Evolutionary conservation across 495 filamentous ascomycete species (phyloP), one percentile per base, ranked within the genome.

Genomic region (Podospora bellae-mahoneyi): DNA sequence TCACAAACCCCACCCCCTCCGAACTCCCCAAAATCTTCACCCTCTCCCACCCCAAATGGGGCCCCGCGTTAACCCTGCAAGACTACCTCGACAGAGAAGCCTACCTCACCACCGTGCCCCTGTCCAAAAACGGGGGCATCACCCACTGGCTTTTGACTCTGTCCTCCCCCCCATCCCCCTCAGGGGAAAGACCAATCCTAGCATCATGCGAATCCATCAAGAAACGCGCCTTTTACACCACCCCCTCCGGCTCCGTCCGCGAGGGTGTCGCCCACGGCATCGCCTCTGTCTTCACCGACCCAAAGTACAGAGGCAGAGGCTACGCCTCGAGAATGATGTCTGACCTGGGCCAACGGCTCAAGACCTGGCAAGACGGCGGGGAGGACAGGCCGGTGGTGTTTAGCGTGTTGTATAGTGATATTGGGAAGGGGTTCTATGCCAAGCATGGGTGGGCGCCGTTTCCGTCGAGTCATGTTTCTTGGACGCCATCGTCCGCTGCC

Each of bases 381-480:
- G 26, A 77, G 56, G 9, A 13, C 2, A 13, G 77, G 23, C 0
- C 5, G 7, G 10, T 78, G 16, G 67, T 87, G 20, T 93, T 91
- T 74, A 90, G 89, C 9, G 86, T 94, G 27, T 78, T 99, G 39
- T 99, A 90, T 78, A 97, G 94, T 10, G 95, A 99, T 77, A 97
- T 99, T 72, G 95, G 95, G 4, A 97, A 96, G 82, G 78, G 78
- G n/a, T 97, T 96, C 78, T 99, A 97, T 77, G 85, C 92, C 7
- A 84, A 83, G 62, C 85, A 86, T 69, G 95, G 93, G 30, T 99
- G 95, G 95, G 78, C 85, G 64, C 84, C 90, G 0, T 94, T 89
- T 71, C 78, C 80, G 9, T 93, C 90, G 32, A 80, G 84, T 18
- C 94, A 97, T 68, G 84, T 94, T 64, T 76, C 84, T 30, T 85